Base-by-base conservation (phyloP, 1,284 basidiomycete species). In the Moesziomyces globuligerus region DNA sequence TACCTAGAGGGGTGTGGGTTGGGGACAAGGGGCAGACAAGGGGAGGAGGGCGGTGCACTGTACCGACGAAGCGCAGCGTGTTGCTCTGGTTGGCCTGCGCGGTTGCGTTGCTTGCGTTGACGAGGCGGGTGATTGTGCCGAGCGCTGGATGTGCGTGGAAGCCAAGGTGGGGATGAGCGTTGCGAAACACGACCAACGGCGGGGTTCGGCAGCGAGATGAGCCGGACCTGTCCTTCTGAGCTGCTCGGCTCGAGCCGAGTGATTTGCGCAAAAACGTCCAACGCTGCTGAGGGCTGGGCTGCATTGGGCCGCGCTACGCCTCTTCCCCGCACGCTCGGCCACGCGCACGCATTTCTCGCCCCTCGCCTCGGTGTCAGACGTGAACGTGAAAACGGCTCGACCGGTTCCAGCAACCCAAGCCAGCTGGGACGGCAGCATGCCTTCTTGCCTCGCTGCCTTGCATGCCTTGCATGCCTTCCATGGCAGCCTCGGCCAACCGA, bases 11-110 rank as follows among this genome's bases (percentile, higher is more conserved):
- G 32, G 15, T 11, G 32, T 1, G 7, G 32, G 15, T 7, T 13
- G 15, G 37, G 38, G 41, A 20, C 20, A 23, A 18, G 29, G 48
- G 24, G 39, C 36, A 34, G 38, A 18, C 26, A 49, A 36, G 25
- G 41, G 20, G 17, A 10, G 37, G 37, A 37, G 45, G 37, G 36
- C 26, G 20, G 17, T 46, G 54, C 42, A 65, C 61, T 53, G 20
- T 65, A 65, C 61, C 61, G 25, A 20, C 15, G 13, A n/a, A 34
- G 32, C 4, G 32, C 32, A 34, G 32, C 32, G 32, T 34, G 32
- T 34, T 34, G 23, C 28, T 37, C 28, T 25, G 46, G 36, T 32
- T 8, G 8, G 8, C 29, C 15, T 23, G 18, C 18, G 11, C 7
- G 9, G 11, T 18, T 21, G 38, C 18, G 38, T 39, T 18, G 18